These are phyloP conservation scores for Xylaria nigripes DNA, from an alignment of 495 filamentous ascomycete genomes.

Conservation along the genomic window DNA sequence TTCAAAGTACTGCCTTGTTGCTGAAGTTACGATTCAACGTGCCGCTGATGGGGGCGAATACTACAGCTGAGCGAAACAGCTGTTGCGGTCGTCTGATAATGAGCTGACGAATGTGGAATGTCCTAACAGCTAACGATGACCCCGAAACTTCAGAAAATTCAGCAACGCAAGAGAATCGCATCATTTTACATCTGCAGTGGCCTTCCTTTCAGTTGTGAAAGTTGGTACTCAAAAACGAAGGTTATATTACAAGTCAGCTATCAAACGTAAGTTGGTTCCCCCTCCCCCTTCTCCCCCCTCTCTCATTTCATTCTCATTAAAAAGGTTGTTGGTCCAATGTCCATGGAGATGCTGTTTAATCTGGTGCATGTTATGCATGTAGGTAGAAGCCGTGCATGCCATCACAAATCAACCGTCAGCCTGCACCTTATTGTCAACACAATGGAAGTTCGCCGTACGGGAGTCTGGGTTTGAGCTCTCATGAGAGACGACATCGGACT, in stretches of 20 bases:
- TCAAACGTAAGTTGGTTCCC: no score
- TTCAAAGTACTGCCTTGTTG: no score
- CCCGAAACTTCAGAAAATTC: neutral
- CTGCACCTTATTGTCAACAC: conserved; percentile 1
- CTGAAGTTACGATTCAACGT: neutral
- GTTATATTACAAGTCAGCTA: no score
- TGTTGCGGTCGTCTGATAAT: conserved; percentile 6
- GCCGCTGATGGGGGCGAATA: neutral
- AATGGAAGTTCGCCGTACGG: conserved; percentile 3
- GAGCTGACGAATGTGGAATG: conserved; percentile 3
- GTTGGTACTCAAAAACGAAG: neutral
- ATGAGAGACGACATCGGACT: conserved; percentile 10
- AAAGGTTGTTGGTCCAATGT: no score
- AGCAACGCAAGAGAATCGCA: neutral
- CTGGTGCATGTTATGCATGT: neutral
- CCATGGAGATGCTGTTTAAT: no score
- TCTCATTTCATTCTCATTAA: no score
- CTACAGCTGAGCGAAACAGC: neutral
- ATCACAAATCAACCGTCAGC: conserved; percentile 3
- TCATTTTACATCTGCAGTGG: neutral
- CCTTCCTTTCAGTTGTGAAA: neutral
- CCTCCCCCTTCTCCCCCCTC: no score
- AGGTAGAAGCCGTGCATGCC: neutral
- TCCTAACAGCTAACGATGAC: neutral
- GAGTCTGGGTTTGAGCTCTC: conserved; percentile 13